phyloP scores from a whole-genome alignment of 441 rosid species.

The Pelargonium citronellum region DNA sequence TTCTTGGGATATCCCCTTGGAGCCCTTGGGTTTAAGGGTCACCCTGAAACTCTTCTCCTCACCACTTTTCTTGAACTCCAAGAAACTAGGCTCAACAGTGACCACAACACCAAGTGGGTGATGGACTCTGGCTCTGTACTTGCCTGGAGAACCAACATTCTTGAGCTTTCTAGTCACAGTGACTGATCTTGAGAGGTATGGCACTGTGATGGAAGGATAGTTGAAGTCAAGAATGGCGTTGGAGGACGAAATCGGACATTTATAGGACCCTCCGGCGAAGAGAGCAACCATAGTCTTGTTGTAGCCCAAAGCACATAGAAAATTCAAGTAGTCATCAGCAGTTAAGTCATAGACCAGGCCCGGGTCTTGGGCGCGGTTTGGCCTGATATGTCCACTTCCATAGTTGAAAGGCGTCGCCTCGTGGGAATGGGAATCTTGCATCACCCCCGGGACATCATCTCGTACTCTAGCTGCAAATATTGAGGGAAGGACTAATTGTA shows the following conservation, averaged over 20 bases:
- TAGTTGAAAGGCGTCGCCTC: conserved; percentile 48
- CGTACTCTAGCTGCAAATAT: not conserved
- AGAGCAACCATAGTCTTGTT: conserved; percentile 25
- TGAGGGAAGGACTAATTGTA: not conserved
- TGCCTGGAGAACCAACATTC: conserved; percentile 47
- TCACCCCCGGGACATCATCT: conserved; percentile 9
- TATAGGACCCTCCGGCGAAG: conserved; percentile 21
- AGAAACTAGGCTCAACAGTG: conserved; percentile 29
- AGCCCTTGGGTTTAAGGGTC: conserved; percentile 24
- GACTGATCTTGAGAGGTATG: conserved; percentile 24
- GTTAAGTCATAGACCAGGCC: conserved; percentile 52
- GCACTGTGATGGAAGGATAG: conserved; percentile 56
- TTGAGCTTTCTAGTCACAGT: conserved; percentile 37
- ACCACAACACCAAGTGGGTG: conserved; percentile 41
- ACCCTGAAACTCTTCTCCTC: conserved; percentile 47
- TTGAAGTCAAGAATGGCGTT: conserved; percentile 33
- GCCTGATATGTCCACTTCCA: conserved; percentile 58
- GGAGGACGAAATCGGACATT: conserved; percentile 28
- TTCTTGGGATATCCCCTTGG: conserved; percentile 7
- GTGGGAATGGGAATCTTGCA: conserved; percentile 25
- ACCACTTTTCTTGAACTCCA: conserved; percentile 31
- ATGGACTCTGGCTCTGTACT: conserved; percentile 25
- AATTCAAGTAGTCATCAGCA: conserved; percentile 43
- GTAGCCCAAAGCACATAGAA: conserved; percentile 59
- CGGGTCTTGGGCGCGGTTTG: conserved; percentile 58